phyloP scores from a whole-genome alignment of 768 basidiomycete genomes.

The Tricholoma flavovirens region DNA sequence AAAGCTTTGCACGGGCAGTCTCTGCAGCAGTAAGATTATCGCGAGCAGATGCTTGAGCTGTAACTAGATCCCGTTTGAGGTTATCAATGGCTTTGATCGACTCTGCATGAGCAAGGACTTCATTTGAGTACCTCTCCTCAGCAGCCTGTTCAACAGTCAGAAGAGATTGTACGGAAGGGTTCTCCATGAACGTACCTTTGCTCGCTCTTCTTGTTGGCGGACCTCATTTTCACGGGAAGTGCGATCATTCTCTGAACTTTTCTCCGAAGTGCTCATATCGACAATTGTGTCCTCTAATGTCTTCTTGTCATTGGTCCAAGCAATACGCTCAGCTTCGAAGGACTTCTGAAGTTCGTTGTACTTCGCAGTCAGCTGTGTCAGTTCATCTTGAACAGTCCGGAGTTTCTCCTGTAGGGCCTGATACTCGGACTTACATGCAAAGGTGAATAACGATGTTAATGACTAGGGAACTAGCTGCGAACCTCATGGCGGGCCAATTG shows the following conservation, averaged over 20 bases:
- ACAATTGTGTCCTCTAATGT: constrained; percentile 77
- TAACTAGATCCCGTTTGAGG: constrained; percentile 57
- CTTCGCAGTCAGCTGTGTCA: constrained; percentile 41
- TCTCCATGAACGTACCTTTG: constrained; percentile 40
- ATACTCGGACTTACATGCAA: constrained; percentile 52
- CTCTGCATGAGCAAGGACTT: constrained; percentile 83
- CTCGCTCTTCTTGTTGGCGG: constrained; percentile 62
- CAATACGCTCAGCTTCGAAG: constrained; percentile 61
- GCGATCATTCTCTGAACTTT: constrained; percentile 57
- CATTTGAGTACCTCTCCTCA: constrained; percentile 75
- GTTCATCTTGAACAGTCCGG: constrained; percentile 46
- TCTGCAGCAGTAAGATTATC: constrained; percentile 60
- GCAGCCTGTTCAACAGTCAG: constrained; percentile 41
- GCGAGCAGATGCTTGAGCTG: constrained; percentile 46
- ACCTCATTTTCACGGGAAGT: constrained; percentile 58
- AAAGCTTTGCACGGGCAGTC: constrained; percentile 69
- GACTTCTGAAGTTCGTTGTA: constrained; percentile 55
- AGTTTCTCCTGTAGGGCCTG: constrained; percentile 61
- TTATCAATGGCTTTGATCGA: constrained; percentile 66
- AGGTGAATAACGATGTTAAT: neutral
- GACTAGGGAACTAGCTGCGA: constrained; percentile 10
- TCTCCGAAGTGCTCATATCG: constrained; percentile 73
- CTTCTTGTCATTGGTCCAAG: constrained; percentile 77
- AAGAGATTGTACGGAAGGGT: neutral
- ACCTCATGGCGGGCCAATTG: constrained; percentile 67